These are phyloP conservation scores for Boletellus dicymbophilus DNA, from an alignment of 1,284 basidiomycete genomes.

Conservation along the genomic window DNA sequence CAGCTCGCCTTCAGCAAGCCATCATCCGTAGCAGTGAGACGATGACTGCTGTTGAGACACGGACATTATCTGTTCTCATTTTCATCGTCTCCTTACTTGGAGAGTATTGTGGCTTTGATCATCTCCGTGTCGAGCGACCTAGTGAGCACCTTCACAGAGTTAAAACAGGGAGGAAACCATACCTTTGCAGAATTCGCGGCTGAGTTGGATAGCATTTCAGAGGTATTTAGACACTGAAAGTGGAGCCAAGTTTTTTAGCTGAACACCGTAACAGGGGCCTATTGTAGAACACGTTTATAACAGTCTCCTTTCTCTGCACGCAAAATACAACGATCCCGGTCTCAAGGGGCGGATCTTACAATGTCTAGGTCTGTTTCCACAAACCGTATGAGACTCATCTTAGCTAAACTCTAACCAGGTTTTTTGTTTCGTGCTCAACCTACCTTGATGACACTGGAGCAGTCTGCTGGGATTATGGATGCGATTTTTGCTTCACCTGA, in stretches of 20 bases:
- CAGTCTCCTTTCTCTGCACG: slow-evolving; percentile 70
- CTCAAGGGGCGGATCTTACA: slow-evolving; percentile 72
- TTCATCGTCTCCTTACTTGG: slow-evolving; percentile 84
- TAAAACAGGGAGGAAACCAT: not conserved
- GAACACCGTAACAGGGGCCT: slow-evolving; percentile 49
- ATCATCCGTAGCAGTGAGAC: slow-evolving; percentile 39
- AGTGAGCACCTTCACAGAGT: slow-evolving; percentile 42
- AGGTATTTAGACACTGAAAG: slow-evolving; percentile 38
- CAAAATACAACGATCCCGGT: slow-evolving; percentile 53
- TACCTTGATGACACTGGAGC: slow-evolving; percentile 79
- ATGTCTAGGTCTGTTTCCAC: slow-evolving; percentile 66
- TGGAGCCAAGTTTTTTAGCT: slow-evolving; percentile 2
- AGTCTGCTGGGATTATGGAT: slow-evolving; percentile 88
- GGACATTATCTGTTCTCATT: slow-evolving; percentile 63
- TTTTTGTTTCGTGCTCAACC: slow-evolving; percentile 94
- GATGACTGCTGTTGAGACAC: slow-evolving; percentile 38
- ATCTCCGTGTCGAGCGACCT: slow-evolving; percentile 58
- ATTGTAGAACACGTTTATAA: slow-evolving; percentile 84
- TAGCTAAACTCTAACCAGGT: slow-evolving; percentile 43
- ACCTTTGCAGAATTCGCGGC: slow-evolving; percentile 45
- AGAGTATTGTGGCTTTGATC: slow-evolving; percentile 89
- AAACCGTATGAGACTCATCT: not conserved
- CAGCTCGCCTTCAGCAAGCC: slow-evolving; percentile 59
- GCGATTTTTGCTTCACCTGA: slow-evolving; percentile 74
- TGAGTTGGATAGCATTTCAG: slow-evolving; percentile 63